Evolutionary conservation across 2,329 filamentous ascomycete species (phyloP).

Genomic region (Colletotrichum ledebouriae): DNA sequence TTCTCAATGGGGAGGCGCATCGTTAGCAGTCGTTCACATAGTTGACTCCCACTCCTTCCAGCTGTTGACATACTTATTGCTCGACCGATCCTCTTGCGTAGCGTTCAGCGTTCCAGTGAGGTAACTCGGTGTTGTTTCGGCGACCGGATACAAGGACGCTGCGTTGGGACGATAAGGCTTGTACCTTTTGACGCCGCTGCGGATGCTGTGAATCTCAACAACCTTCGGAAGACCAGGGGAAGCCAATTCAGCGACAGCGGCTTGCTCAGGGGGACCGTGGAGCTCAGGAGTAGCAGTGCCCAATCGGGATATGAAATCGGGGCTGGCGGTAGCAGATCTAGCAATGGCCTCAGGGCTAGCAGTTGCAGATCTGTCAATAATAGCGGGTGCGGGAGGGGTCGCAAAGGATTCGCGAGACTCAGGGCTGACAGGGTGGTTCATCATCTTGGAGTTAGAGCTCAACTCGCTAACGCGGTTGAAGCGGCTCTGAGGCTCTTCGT

Average conservation of each 20-base stretch:
- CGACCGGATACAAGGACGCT: slow-evolving; percentile 22
- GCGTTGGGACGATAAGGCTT: slow-evolving; percentile 35
- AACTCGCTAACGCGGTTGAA: slow-evolving; percentile 36
- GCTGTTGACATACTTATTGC: slow-evolving; percentile 30
- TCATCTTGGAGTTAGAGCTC: slow-evolving; percentile 32
- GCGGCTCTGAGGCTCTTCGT: slow-evolving; percentile 40
- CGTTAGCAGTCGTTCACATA: slow-evolving; percentile 12
- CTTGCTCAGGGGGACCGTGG: slow-evolving; percentile 40
- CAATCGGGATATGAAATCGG: slow-evolving; percentile 25
- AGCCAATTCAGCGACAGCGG: slow-evolving; percentile 40
- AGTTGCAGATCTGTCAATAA: slow-evolving; percentile 11
- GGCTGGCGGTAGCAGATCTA: slow-evolving; percentile 26
- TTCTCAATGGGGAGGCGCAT: background rate
- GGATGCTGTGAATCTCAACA: slow-evolving; percentile 41
- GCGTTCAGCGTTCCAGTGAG: slow-evolving; percentile 36
- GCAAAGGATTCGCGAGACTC: slow-evolving; percentile 17
- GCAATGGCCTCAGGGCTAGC: slow-evolving; percentile 21
- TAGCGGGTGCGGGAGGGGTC: background rate
- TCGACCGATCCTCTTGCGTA: slow-evolving; percentile 21
- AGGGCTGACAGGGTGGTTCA: slow-evolving; percentile 38
- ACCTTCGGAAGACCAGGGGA: slow-evolving; percentile 41
- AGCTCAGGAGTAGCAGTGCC: slow-evolving; percentile 42
- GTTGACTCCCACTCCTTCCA: slow-evolving; percentile 32
- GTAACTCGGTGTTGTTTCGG: slow-evolving; percentile 25
- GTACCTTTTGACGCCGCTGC: slow-evolving; percentile 36